Conservation (phyloP, 192 early-diverging fungal genomes). For the Pecoramyces ruminantium region DNA sequence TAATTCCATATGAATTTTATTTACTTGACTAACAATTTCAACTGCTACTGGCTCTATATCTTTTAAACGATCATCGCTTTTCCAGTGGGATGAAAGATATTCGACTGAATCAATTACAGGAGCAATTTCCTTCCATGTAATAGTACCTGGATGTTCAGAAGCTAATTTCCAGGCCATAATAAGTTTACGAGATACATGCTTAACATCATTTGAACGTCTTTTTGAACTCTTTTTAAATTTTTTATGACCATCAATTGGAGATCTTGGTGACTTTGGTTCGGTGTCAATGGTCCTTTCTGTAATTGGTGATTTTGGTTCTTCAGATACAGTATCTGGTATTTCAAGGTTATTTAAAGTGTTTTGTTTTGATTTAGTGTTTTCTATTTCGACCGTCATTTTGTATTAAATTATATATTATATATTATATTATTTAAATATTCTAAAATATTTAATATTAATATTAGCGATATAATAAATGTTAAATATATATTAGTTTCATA, state of each 20-base stretch:
- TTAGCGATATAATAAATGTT: too few relatives aligned
- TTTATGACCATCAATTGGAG: neutral
- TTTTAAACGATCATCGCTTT: neutral
- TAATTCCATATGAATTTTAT: neutral
- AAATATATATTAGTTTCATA: too few relatives aligned
- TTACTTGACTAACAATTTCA: neutral
- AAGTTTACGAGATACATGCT: neutral
- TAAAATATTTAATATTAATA: too few relatives aligned
- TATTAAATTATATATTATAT: too few relatives aligned
- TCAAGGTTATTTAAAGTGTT: too few relatives aligned
- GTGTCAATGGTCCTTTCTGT: too few relatives aligned
- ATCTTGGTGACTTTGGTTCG: neutral
- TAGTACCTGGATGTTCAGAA: neutral
- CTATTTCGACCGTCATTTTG: too few relatives aligned
- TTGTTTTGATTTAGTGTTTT: too few relatives aligned
- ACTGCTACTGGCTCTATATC: neutral
- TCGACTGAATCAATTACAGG: neutral
- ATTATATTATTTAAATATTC: too few relatives aligned
- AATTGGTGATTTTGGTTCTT: too few relatives aligned
- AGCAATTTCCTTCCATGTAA: neutral
- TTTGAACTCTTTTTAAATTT: neutral
- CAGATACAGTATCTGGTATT: too few relatives aligned
- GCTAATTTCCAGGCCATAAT: neutral
- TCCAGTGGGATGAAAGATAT: neutral
- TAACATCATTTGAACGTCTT: neutral